Evolutionary conservation across 805 yeast species (phyloP), one percentile per base, ranked within the genome.

Genomic region (Nematodospora valgi): DNA sequence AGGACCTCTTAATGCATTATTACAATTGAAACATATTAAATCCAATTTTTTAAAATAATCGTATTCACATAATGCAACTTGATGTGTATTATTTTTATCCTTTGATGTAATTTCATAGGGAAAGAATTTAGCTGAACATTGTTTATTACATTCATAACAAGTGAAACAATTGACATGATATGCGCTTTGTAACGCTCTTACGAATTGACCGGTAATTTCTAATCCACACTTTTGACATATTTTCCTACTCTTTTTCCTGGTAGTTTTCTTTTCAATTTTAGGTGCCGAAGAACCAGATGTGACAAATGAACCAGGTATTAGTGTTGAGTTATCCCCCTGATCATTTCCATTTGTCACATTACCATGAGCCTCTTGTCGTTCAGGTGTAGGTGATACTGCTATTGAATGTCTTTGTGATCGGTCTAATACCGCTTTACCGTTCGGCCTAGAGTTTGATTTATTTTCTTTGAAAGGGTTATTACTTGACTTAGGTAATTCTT

Each of bases 101-200:
- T 63, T 62, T 2, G 51, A 44, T 8, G 16, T 14, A 12, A 55
- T 30, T 38, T 84, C 91, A 38, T 72, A 77, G 0, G 98, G 95
- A 58, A 93, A 93, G 53, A 89, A 93, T 56, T 88, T 88, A 13
- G 88, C 73, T 11, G 93, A 80, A 48, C 96, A 86, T 35, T 77
- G 82, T 15, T 69, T 69, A 4, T 82, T 82, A 65, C 99, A 93
- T 53, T 86, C 95, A 46, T 76, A 68, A 55, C 98, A 91, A 5
- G 78, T 69, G 58, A 91, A 89, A 60, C 98, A 91, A 22, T 84
- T 82, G 21, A 89, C 82, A 56, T 91, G 98, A 53, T 76, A 91
- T 2, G 86, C 79, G 32, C 72, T 71, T 21, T 79, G 82, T 49
- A 91, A 67, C 0, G 98, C 97, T 32, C 95, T 73, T 3, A 91